These are phyloP conservation scores for Phyllosticta citriasiana DNA, from an alignment of 2,329 filamentous ascomycete genomes.

Conservation along the genomic window DNA sequence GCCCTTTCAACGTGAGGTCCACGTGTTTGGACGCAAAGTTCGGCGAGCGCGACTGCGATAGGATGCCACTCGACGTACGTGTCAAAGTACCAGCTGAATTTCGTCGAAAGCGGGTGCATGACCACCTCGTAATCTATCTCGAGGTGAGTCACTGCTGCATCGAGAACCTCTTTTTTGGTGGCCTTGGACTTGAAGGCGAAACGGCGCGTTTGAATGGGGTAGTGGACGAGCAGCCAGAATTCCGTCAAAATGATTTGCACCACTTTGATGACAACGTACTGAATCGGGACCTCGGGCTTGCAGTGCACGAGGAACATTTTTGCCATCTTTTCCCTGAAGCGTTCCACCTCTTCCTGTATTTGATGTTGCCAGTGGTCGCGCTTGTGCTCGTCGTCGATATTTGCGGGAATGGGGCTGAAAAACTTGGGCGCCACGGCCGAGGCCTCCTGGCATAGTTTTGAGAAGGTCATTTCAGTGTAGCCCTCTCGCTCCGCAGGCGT, in stretches of 20 bases:
- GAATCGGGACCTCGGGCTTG: slow-evolving; percentile 8
- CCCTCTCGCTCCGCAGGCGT: slow-evolving; percentile 17
- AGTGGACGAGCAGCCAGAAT: slow-evolving; percentile 10
- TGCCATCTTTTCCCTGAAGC: slow-evolving; percentile 32
- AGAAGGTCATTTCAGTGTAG: slow-evolving; percentile 30
- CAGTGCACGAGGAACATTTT: slow-evolving; percentile 30
- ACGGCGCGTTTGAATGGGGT: slow-evolving; percentile 7
- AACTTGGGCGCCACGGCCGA: slow-evolving; percentile 11
- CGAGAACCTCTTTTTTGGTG: slow-evolving; percentile 21
- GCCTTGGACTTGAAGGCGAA: slow-evolving; percentile 15
- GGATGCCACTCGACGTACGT: slow-evolving; percentile 45
- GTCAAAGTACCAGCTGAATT: slow-evolving; percentile 32
- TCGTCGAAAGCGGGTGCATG: slow-evolving; percentile 31
- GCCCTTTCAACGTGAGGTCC: slow-evolving; percentile 23
- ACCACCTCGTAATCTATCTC: background rate
- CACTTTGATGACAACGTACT: slow-evolving; percentile 1
- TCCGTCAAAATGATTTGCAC: slow-evolving; percentile 2
- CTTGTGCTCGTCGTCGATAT: slow-evolving; percentile 12
- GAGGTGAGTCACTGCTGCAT: background rate
- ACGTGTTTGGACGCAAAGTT: slow-evolving; percentile 20
- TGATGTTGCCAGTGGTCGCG: slow-evolving; percentile 17
- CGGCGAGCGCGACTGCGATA: slow-evolving; percentile 37
- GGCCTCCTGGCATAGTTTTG: slow-evolving; percentile 27
- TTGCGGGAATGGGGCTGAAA: slow-evolving; percentile 10
- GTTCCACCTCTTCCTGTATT: slow-evolving; percentile 21